Evolutionary conservation across 2,329 filamentous ascomycete genomes (phyloP).

Genomic region (Aspergillus aculeatus): DNA sequence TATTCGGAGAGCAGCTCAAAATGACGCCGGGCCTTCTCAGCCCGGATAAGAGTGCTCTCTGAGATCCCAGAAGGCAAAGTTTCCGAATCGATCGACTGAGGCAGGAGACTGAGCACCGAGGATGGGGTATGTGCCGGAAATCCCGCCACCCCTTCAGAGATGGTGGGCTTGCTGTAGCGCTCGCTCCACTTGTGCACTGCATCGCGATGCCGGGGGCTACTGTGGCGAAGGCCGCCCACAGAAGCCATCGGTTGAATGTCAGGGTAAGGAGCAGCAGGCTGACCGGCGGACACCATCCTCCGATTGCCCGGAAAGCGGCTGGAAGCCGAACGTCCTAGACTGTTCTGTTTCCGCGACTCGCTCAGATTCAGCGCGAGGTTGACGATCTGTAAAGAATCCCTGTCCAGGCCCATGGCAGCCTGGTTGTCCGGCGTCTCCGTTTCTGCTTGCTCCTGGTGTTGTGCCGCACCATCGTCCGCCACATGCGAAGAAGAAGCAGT

Average conservation of each 20-base stretch:
- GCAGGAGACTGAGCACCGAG: constrained; percentile 29
- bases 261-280: constrained; percentile 20
- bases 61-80: constrained; percentile 59
- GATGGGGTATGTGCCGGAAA: constrained; percentile 17
- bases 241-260: constrained; percentile 22
- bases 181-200: constrained; percentile 27
- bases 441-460: constrained; percentile 14
- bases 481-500: constrained; percentile 14
- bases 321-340: constrained; percentile 56
- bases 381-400: constrained; percentile 85
- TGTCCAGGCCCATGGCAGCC: constrained; percentile 52
- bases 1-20: constrained; percentile 87
- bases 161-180: constrained; percentile 21
- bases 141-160: constrained; percentile 8
- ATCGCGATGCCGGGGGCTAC: constrained; percentile 17
- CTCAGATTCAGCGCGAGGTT: constrained; percentile 87
- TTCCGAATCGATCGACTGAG: constrained; percentile 30
- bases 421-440: constrained; percentile 11
- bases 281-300: constrained; percentile 31
- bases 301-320: constrained; percentile 45
- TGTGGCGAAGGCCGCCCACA: constrained; percentile 15
- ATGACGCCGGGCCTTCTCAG: constrained; percentile 78
- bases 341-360: constrained; percentile 66
- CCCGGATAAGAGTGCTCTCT: constrained; percentile 73
- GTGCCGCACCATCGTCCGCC: constrained; percentile 14